Evolutionary conservation across 805 yeast genomes (phyloP), one percentile per base, ranked within the genome.

Genomic region (Torulaspora microellipsoides): DNA sequence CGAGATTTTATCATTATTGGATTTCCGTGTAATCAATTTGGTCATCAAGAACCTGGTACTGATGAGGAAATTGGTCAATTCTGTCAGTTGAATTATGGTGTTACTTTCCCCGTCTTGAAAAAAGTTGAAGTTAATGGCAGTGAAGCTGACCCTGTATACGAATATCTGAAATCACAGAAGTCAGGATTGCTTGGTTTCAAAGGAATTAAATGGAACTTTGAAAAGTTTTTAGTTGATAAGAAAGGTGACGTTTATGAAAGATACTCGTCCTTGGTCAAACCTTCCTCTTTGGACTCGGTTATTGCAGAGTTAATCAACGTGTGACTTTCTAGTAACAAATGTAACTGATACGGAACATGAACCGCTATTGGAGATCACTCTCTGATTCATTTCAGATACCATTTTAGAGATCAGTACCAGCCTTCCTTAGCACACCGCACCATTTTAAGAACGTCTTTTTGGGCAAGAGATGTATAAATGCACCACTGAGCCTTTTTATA

Each of bases 11-110:
- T 67, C 33, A 73, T 89, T 15, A 49, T 89, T 27, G 96, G 88
- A 1, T 89, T 89, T 75, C 97, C 97, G 15, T 86, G 96, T 67
- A 86, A 88, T 67, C 96, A 88, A 62, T 89, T 89, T 61, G 91
- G 85, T 27, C 70, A 77, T 54, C 85, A 93, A 71, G 86, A 91
- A 66, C 83, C 95, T 53, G 81, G 81, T 4, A 58, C 75, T 3
- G 80, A 77, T 40, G 76, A 80, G 43, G 89, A 85, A 56, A 86
- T 87, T 53, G 80, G 78, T 13, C 64, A 72, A 37, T 85, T 85
- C 69, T 88, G 96, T 66, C 66, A 75, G 33, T 36, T 80, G 57
- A 89, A 87, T 71, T 93, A 81, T 64, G 96, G 96, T 45, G 97
- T 91, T 38, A 72, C 84, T 17, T 91, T 91, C 82, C 96, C 96